phyloP scores from a whole-genome alignment of 2,329 filamentous ascomycete genomes.

The Chaetoscypha palmicola region DNA sequence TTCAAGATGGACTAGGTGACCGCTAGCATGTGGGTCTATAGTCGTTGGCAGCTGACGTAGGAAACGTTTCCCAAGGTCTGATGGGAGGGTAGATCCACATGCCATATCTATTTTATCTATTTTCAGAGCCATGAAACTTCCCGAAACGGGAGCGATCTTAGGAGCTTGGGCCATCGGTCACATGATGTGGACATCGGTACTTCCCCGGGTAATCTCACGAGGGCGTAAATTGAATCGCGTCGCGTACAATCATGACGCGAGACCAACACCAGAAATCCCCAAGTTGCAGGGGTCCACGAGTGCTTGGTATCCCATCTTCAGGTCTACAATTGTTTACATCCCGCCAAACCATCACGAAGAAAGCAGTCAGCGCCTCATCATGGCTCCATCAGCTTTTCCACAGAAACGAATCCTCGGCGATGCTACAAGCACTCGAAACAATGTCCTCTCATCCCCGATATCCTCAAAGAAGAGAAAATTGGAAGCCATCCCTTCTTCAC shows the following conservation, averaged over 20 bases:
- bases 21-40: no score
- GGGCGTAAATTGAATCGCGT: slow-evolving; percentile 1
- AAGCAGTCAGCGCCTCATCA: no score
- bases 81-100: no score
- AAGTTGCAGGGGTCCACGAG: not conserved
- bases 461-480: slow-evolving; percentile 67
- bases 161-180: no score
- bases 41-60: no score
- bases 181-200: no score
- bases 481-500: slow-evolving; percentile 50
- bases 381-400: slow-evolving; percentile 42
- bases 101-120: no score
- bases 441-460: slow-evolving; percentile 49
- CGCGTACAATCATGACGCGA: slow-evolving; percentile 2
- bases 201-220: no score
- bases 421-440: slow-evolving; percentile 55
- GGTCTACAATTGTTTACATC: not conserved
- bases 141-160: no score
- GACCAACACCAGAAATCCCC: slow-evolving; percentile 1
- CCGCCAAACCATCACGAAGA: slow-evolving; percentile 1
- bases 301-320: not conserved
- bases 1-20: no score
- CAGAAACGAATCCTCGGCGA: slow-evolving; percentile 70
- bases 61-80: no score
- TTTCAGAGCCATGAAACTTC: no score